phyloP scores from a whole-genome alignment of 2,329 filamentous ascomycete species.

The Leptographium flavum region DNA sequence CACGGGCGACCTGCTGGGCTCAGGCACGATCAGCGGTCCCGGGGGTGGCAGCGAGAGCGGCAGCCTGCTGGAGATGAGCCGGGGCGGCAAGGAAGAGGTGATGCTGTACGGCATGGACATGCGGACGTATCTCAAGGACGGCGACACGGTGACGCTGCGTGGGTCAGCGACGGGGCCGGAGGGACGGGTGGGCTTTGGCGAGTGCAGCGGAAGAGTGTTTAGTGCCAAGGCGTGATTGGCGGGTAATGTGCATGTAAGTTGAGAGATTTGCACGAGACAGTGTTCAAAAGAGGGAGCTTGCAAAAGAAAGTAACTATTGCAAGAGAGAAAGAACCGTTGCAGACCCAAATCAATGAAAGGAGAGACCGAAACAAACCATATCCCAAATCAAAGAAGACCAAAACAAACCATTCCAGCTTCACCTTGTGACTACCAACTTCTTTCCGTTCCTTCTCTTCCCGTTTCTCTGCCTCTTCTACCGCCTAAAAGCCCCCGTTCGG shows the following conservation, averaged over 20 bases:
- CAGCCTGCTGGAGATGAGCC: conserved; percentile 30
- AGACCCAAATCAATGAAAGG: no score
- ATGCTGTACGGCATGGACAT: conserved; percentile 24
- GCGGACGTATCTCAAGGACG: conserved; percentile 30
- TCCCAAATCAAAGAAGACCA: no score
- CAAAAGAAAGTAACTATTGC: neutral
- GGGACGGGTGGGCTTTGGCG: conserved; percentile 27
- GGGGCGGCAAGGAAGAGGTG: conserved; percentile 28
- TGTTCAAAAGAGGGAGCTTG: no score
- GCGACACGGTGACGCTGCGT: conserved; percentile 27
- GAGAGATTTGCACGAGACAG: no score
- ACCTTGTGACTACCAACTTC: no score
- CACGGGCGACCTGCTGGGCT: conserved; percentile 62
- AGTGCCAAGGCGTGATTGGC: neutral
- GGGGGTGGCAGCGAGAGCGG: conserved; percentile 21
- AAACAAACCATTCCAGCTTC: no score
- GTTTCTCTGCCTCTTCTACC: no score
- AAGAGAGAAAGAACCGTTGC: no score
- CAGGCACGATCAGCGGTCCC: conserved; percentile 54
- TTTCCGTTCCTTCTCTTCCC: no score
- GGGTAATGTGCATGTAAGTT: neutral
- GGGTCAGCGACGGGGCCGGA: conserved; percentile 17
- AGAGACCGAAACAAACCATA: no score
- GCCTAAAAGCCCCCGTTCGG: conserved; percentile 23
- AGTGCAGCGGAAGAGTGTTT: conserved; percentile 15